phyloP scores from a whole-genome alignment of 2,329 filamentous ascomycete species.

The Zasmidium cellare region DNA sequence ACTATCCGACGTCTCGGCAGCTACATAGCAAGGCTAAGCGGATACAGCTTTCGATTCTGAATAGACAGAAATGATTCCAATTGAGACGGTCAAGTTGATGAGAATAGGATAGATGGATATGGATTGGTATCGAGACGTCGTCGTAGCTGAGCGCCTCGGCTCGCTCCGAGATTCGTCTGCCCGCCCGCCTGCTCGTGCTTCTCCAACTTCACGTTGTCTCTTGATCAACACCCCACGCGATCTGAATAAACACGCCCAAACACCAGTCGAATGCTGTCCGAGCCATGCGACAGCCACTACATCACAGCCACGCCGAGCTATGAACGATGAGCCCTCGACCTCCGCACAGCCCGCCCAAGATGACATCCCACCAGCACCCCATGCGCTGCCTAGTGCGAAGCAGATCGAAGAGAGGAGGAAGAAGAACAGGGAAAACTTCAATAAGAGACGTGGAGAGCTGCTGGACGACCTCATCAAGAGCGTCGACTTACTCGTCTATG shows the following conservation, averaged over 20 bases:
- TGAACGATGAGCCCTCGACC: conserved; percentile 40
- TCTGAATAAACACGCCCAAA: not conserved
- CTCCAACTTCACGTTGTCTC: too few relatives aligned
- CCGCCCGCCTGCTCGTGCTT: too few relatives aligned
- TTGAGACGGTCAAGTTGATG: too few relatives aligned
- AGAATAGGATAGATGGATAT: too few relatives aligned
- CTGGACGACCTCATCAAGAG: conserved; percentile 59
- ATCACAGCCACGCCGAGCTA: conserved; percentile 27
- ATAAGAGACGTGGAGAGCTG: conserved; percentile 45
- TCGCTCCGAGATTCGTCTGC: too few relatives aligned
- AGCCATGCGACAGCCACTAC: conserved; percentile 18
- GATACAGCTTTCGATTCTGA: too few relatives aligned
- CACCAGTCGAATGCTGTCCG: conserved; percentile 23
- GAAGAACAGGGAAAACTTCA: conserved; percentile 37
- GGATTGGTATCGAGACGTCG: too few relatives aligned
- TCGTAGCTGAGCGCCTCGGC: too few relatives aligned
- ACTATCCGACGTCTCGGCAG: too few relatives aligned
- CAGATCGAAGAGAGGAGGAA: conserved; percentile 27
- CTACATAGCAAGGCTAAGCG: too few relatives aligned
- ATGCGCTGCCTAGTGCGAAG: conserved; percentile 15
- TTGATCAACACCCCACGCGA: too few relatives aligned
- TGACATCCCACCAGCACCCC: conserved; percentile 12
- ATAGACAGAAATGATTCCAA: too few relatives aligned
- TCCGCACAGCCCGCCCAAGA: conserved; percentile 27
- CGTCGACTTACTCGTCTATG: conserved; percentile 61